Conservation (phyloP, 179 eudicot genomes). For the Corrigiola litoralis region DNA sequence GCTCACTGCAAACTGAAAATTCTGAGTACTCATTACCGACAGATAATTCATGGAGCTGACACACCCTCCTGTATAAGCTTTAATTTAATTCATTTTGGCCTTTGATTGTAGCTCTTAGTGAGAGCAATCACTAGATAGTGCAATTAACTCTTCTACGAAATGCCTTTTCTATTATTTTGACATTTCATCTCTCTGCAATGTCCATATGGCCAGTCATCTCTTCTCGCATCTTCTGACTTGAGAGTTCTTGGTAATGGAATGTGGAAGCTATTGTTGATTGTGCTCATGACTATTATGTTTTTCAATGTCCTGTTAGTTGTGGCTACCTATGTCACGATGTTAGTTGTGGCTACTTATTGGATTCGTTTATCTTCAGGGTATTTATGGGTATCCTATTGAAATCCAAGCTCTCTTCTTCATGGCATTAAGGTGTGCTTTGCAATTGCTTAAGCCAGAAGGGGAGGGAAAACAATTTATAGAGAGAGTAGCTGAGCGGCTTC, state of each 20-base stretch:
- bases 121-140: no score
- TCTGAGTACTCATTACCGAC: no score
- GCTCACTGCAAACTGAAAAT: neutral
- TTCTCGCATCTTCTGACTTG: neutral
- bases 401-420: slow-evolving; percentile 87
- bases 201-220: neutral
- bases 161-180: no score
- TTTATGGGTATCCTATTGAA: slow-evolving; percentile 86
- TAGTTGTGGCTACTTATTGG: no score
- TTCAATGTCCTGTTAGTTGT: no score
- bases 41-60: neutral
- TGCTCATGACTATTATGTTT: no score
- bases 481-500: slow-evolving; percentile 54
- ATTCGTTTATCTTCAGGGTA: slow-evolving; percentile 38
- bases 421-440: slow-evolving; percentile 76
- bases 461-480: slow-evolving; percentile 56
- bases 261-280: no score
- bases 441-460: slow-evolving; percentile 60
- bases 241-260: neutral
- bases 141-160: no score
- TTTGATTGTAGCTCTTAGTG: no score
- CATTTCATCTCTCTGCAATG: neutral
- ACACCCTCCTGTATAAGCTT: neutral
- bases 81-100: no score
- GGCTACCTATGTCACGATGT: no score